Conservation (phyloP, 805 yeast species). For the Komagataella ulmi region DNA sequence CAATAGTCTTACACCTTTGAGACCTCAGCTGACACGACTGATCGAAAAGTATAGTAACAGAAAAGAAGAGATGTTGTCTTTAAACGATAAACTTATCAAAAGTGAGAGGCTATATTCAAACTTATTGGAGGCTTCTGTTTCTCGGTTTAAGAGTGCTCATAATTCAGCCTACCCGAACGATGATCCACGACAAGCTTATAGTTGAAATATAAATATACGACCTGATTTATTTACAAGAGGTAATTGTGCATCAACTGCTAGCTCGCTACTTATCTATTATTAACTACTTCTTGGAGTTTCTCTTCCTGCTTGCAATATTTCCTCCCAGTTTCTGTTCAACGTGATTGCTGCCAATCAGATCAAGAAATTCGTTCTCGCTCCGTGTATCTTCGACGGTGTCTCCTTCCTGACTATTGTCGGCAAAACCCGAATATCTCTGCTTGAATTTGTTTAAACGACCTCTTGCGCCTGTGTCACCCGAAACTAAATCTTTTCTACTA, state of each 20-base stretch:
- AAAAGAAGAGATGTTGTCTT: constrained; percentile 61
- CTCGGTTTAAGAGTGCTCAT: constrained; percentile 4
- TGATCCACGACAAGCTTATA: neutral
- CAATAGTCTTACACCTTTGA: constrained; percentile 56
- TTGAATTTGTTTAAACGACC: constrained; percentile 71
- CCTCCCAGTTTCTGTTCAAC: constrained; percentile 23
- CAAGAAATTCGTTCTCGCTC: constrained; percentile 36
- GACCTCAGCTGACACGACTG: constrained; percentile 60
- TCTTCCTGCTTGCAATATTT: constrained; percentile 17
- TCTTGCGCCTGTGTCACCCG: constrained; percentile 70
- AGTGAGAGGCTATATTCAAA: constrained; percentile 63
- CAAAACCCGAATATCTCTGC: constrained; percentile 45
- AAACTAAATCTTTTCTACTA: constrained; percentile 60
- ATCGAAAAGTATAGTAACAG: constrained; percentile 69
- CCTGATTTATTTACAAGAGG: neutral
- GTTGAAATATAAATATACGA: neutral
- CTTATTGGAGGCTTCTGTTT: constrained; percentile 40
- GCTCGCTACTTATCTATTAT: constrained; percentile 8
- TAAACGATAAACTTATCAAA: constrained; percentile 56
- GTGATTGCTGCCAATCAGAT: constrained; percentile 36
- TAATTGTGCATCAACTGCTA: neutral
- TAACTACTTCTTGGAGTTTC: constrained; percentile 4
- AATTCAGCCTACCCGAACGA: neutral
- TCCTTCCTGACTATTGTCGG: constrained; percentile 13
- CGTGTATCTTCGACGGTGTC: constrained; percentile 6